A percentile compares a stretch with the other conserved stretches of the same genome.
phyloP scores from a whole-genome alignment of 768 basidiomycete species.

The Sarcodon sp. region DNA sequence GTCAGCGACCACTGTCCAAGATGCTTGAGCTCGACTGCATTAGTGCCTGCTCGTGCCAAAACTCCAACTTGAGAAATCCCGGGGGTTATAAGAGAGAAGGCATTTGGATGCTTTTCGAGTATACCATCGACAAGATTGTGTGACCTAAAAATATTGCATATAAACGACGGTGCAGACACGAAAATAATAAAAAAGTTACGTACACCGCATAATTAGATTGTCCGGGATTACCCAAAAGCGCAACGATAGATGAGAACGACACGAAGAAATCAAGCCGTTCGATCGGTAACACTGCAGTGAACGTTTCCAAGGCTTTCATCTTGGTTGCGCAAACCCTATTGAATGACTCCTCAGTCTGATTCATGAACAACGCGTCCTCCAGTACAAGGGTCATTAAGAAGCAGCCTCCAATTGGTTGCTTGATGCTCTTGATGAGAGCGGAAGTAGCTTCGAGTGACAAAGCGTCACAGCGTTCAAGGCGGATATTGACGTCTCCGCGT shows the following conservation, averaged over 20 bases:
- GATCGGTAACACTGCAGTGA: constrained; percentile 3
- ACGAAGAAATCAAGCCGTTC: constrained; percentile 8
- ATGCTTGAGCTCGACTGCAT: not conserved
- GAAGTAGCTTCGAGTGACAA: not conserved
- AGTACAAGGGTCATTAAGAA: constrained; percentile 7
- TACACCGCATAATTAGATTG: constrained; percentile 10
- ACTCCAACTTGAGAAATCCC: not conserved
- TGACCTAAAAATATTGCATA: constrained; percentile 2
- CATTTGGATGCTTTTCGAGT: not conserved
- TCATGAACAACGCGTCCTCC: constrained; percentile 5
- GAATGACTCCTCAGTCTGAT: constrained; percentile 6
- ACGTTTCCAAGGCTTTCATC: constrained; percentile 2
- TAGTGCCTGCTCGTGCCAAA: not conserved
- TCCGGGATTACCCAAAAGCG: constrained; percentile 6
- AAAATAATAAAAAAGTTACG: not conserved
- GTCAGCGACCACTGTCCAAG: constrained; percentile 1
- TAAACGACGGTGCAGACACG: not conserved
- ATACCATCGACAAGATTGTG: constrained; percentile 4
- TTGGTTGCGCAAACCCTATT: constrained; percentile 4
- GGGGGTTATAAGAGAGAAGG: constrained; percentile 3
- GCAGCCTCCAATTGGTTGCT: constrained; percentile 8
- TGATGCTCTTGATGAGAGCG: not conserved
- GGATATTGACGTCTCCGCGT: constrained; percentile 1
- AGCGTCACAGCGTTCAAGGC: constrained; percentile 5
- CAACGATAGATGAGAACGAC: constrained; percentile 9